Conservation (phyloP, 2,329 filamentous ascomycete species). For the Aspergillus aculeatinus region DNA sequence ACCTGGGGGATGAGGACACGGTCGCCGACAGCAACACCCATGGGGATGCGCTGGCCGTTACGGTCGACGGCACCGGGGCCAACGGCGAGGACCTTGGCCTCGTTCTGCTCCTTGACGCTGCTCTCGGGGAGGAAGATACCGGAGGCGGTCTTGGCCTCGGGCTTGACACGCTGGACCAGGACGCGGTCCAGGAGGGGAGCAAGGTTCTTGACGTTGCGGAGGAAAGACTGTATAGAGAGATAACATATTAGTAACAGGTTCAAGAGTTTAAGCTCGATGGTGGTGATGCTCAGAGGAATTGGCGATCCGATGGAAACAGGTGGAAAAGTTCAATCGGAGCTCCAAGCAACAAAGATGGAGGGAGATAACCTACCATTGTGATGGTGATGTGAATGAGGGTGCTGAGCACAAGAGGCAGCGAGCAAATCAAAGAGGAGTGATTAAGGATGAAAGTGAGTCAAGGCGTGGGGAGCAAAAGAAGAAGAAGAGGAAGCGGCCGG, state of each 20-base stretch:
- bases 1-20: conserved; percentile 95
- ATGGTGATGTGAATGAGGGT: conserved; percentile 9
- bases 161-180: conserved; percentile 95
- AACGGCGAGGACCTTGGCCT: conserved; percentile 93
- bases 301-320: not conserved
- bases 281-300: not conserved
- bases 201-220: conserved; percentile 94
- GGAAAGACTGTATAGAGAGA: conserved; percentile 49
- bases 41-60: conserved; percentile 82
- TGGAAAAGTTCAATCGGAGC: conserved; percentile 13
- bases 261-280: not conserved
- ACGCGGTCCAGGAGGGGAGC: conserved; percentile 96
- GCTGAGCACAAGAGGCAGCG: conserved; percentile 12
- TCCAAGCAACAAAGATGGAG: not conserved
- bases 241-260: not conserved
- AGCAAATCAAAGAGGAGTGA: conserved; percentile 4
- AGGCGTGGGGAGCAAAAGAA: conserved; percentile 27
- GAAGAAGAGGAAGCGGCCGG: conserved; percentile 31
- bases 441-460: conserved; percentile 17
- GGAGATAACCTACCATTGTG: conserved; percentile 27
- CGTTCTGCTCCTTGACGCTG: conserved; percentile 96
- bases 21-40: conserved; percentile 81
- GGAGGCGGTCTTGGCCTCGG: conserved; percentile 91
- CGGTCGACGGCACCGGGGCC: conserved; percentile 85
- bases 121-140: conserved; percentile 98